These are phyloP conservation scores for Penicillium paneum DNA, from an alignment of 2,329 filamentous ascomycete genomes.

Conservation along the genomic window DNA sequence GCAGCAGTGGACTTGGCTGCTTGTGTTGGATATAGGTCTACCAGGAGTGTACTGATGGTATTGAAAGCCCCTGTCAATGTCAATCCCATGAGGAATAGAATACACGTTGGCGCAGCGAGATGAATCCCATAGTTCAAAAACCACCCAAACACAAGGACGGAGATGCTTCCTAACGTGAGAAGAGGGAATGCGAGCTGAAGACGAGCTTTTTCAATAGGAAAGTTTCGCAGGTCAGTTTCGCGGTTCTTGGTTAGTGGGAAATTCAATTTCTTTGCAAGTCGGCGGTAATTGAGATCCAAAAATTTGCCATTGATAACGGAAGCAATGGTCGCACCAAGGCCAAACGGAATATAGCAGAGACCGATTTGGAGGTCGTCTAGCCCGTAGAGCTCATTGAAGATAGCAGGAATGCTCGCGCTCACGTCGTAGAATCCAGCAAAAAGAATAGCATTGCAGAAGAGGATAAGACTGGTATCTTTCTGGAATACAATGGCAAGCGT, in stretches of 20 bases:
- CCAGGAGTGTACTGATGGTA: slow-evolving; percentile 46
- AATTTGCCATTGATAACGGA: slow-evolving; percentile 40
- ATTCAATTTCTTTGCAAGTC: slow-evolving; percentile 31
- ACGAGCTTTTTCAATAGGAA: slow-evolving; percentile 46
- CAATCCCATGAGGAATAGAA: slow-evolving; percentile 42
- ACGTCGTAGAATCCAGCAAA: slow-evolving; percentile 45
- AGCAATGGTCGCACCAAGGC: slow-evolving; percentile 40
- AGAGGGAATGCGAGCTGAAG: slow-evolving; percentile 42
- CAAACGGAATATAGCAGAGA: slow-evolving; percentile 45
- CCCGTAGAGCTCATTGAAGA: slow-evolving; percentile 38
- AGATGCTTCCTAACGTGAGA: slow-evolving; percentile 29
- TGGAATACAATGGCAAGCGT: slow-evolving; percentile 35
- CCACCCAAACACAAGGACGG: slow-evolving; percentile 44
- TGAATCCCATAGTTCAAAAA: slow-evolving; percentile 34
- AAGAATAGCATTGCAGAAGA: slow-evolving; percentile 39
- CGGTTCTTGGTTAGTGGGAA: slow-evolving; percentile 35
- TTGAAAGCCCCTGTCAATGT: slow-evolving; percentile 44
- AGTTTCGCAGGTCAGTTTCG: slow-evolving; percentile 37
- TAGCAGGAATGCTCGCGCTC: slow-evolving; percentile 38
- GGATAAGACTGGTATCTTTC: slow-evolving; percentile 37
- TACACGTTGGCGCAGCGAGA: slow-evolving; percentile 36
- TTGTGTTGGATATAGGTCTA: slow-evolving; percentile 44
- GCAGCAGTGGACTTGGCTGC: slow-evolving; percentile 45
- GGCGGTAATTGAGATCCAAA: slow-evolving; percentile 45
- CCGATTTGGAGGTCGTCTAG: slow-evolving; percentile 43